Conservation (phyloP, 177 flowering plant genomes). For the Vitis hybrid region DNA sequence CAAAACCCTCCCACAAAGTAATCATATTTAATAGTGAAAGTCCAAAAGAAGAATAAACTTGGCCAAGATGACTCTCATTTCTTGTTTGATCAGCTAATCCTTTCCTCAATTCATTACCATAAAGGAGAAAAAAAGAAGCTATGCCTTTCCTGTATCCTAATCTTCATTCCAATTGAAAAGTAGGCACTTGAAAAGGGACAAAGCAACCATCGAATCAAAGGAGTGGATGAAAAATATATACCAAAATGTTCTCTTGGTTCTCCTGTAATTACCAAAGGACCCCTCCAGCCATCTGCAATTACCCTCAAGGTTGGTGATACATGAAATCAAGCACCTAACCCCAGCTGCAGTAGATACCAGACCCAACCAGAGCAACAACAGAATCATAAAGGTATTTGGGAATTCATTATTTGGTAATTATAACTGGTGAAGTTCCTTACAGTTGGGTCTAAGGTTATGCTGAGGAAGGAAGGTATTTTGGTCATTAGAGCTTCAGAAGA, state of each 20-base stretch:
- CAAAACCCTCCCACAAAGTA: neutral
- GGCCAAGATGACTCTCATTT: slow-evolving; percentile 5
- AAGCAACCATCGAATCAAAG: slow-evolving; percentile 19
- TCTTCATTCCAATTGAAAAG: slow-evolving; percentile 4
- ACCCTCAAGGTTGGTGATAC: neutral
- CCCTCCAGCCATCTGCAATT: neutral
- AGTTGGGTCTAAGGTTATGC: neutral
- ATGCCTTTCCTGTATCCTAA: slow-evolving; percentile 19
- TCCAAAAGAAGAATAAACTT: neutral
- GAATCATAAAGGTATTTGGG: too few species aligned
- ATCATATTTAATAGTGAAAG: neutral
- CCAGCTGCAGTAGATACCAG: too few species aligned
- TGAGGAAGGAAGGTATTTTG: neutral
- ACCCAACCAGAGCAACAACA: too few species aligned
- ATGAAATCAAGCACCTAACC: neutral
- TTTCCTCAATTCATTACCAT: slow-evolving; percentile 7
- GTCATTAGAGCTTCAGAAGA: neutral
- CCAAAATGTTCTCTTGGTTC: slow-evolving; percentile 9
- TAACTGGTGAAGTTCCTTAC: too few species aligned
- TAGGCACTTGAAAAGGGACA: slow-evolving; percentile 3
- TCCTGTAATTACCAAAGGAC: slow-evolving; percentile 12
- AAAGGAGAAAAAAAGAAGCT: slow-evolving; percentile 1
- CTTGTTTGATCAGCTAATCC: slow-evolving; percentile 5
- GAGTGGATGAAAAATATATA: slow-evolving; percentile 18
- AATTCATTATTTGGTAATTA: too few species aligned